Evolutionary conservation across 768 basidiomycete genomes (phyloP), one percentile per base, ranked within the genome.

Genomic region (Agrocybe chaxingu): DNA sequence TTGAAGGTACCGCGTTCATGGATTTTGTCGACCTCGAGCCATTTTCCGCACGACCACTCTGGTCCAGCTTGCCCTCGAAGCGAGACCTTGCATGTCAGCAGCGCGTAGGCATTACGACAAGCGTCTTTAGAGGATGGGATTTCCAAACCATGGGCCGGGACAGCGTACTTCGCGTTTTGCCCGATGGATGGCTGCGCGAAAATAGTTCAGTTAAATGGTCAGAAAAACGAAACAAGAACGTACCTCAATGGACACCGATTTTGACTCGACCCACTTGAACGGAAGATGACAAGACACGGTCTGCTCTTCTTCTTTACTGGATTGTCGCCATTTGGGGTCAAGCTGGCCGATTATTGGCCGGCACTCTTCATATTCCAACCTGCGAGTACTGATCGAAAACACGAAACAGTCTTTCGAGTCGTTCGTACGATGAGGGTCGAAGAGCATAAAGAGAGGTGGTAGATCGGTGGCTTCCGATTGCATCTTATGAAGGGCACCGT

Each of bases 371-470:
- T 83, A 94, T 59, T 92, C 90, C 39, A 87, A 80, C 45, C 93
- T 78, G 43, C 87, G 75, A 42, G 77, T 91, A 59, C 78, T 85
- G 39, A 79, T 86, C 0, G 93, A 89, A 63, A 98, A 93, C 11
- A 91, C 86, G 62, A 92, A 97, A 3, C 76, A 74, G 60, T 98
- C 95, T 31, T 91, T 80, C 2, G 77, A 75, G 32, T 85, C 76
- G 48, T 84, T 81, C 3, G 90, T 92, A 1, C 93, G 81, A 32
- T 87, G 84, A 10, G 94, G 92, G 62, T 97, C 92, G 58, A 97
- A 80, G 58, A 97, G 78, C 73, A 91, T 73, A 70, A 84, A 92
- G 8, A 97, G 62, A 0, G 86, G 79, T 0, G 87, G 84, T 29
- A 82, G 67, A 6, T 67, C 61, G 2, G 48, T 57, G n/a, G 83